Base-by-base conservation (phyloP, 129 eudicot genomes). In the Scalesia atractyloides region DNA sequence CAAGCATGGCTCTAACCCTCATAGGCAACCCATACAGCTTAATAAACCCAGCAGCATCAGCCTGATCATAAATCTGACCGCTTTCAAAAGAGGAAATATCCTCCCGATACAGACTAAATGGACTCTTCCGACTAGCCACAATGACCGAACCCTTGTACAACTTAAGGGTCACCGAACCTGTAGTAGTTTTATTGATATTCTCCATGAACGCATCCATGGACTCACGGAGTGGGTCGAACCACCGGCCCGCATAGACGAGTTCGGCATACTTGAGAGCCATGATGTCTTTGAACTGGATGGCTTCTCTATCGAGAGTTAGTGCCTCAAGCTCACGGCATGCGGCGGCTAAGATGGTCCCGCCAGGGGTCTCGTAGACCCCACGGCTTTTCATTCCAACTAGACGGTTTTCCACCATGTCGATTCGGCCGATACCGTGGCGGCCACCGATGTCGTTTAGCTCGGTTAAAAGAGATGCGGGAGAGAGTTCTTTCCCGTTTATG, bases 1-100 rank as follows among this genome's bases (percentile, higher is more conserved):
- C 99, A 68, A 95, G 96, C 99, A 95, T 95, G 54, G 99, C 99
- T 14, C 99, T 73, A 18, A 95, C 96, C 81, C 97, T 83, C 89
- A 86, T 95, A 7, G 96, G 96, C 80, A 95, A 63, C 50, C 99
- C 96, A 73, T 88, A 90, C 34, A 95, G 80, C 79, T 76, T 73
- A 1, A 95, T 95, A 70, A 95, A 95, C 18, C 99, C 99, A 74
- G 97, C 99, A 70, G 99, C 99, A 86, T 95, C 99, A 9, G 99
- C 99, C 64, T 95, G 99, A 79, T 95, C 72, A 46, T 95, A 95
- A 17, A 95, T 91, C 44, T 90, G 81, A 12, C 99, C 97, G 30
- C 86, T 91, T 82, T 95, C 99, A 33, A 95, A 95, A 11, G 99
- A 95, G 2, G 97, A 88, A 22, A 95, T 95, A 58, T 95, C 99